These are phyloP conservation scores for Exophiala phaeomuriformis DNA, from an alignment of 2,329 filamentous ascomycete genomes.

Conservation along the genomic window DNA sequence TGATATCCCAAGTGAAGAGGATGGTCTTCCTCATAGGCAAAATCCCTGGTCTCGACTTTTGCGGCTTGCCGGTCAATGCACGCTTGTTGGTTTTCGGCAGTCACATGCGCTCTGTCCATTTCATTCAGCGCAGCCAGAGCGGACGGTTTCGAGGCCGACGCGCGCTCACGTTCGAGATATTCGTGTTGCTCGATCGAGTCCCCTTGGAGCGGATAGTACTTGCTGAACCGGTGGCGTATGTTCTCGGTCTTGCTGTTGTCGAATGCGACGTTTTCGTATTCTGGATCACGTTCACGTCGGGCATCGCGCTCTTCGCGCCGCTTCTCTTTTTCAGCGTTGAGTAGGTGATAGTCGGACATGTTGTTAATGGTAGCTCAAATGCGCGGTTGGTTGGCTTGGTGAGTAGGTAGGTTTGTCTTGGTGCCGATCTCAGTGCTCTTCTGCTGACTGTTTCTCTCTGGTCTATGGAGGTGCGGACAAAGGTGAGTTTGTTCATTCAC, in stretches of 20 bases:
- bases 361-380: too few relatives aligned
- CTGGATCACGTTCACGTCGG: not conserved
- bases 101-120: not conserved
- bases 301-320: not conserved
- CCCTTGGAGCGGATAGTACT: not conserved
- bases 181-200: not conserved
- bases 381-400: too few relatives aligned
- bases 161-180: not conserved
- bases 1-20: too few relatives aligned
- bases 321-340: not conserved
- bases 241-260: not conserved
- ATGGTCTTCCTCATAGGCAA: not conserved
- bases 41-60: conserved; percentile 1
- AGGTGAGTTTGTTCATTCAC: too few relatives aligned
- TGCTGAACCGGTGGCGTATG: not conserved
- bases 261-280: not conserved
- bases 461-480: too few relatives aligned
- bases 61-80: not conserved
- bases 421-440: too few relatives aligned
- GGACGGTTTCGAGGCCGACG: not conserved
- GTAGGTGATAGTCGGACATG: not conserved
- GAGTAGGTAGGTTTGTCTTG: too few relatives aligned
- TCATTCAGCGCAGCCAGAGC: not conserved
- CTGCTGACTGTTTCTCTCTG: too few relatives aligned
- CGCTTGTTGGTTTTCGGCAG: not conserved